These are phyloP conservation scores for Penicillium nucicola DNA, from an alignment of 495 filamentous ascomycete genomes.

Conservation along the genomic window DNA sequence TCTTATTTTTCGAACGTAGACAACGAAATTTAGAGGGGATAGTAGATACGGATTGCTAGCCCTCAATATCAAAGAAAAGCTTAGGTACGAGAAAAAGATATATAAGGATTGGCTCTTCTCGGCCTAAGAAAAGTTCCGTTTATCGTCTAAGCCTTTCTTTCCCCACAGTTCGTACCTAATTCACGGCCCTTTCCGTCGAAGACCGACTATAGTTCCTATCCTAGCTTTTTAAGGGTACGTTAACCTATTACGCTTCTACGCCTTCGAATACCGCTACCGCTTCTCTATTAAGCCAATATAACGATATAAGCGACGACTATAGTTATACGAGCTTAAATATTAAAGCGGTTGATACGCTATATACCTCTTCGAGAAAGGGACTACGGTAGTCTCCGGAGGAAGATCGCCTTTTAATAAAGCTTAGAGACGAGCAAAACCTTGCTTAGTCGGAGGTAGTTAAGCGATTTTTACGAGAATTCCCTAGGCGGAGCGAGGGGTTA, in stretches of 20 bases:
- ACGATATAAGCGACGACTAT: not conserved
- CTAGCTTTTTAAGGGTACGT: not conserved
- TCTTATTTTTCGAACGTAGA: not conserved
- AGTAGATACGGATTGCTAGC: not conserved
- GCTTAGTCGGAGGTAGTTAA: not conserved
- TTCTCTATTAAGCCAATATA: not conserved
- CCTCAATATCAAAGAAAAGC: not conserved
- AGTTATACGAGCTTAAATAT: not conserved
- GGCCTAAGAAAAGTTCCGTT: not conserved
- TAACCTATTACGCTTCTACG: not conserved
- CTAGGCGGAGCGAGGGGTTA: not conserved
- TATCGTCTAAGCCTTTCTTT: not conserved
- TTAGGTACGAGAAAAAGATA: not conserved
- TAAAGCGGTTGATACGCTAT: not conserved
- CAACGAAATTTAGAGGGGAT: not conserved
- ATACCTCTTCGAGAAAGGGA: not conserved
- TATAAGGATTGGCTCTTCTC: not conserved
- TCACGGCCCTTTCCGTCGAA: constrained; percentile 10
- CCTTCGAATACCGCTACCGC: not conserved
- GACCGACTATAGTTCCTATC: constrained; percentile 14
- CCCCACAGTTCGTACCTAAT: constrained; percentile 7
- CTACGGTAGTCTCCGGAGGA: not conserved
- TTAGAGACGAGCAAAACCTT: not conserved
- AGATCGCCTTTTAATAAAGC: not conserved
- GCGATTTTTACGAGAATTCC: not conserved